Evolutionary conservation across 1,284 basidiomycete genomes (phyloP).

Genomic region (Hymenochaete sp.): DNA sequence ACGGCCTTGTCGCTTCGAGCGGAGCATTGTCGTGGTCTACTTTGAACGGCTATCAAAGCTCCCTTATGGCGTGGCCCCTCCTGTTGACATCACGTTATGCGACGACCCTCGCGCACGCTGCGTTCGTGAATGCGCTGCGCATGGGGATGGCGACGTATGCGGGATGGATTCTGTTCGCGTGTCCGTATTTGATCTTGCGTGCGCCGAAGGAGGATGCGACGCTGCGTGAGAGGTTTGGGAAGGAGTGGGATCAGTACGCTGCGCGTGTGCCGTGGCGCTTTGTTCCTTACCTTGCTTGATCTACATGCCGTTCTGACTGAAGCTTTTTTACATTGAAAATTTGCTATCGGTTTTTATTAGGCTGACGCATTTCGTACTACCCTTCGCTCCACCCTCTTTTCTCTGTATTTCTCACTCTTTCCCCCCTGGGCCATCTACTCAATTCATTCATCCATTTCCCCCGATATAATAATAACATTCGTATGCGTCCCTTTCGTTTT

Average conservation of each 20-base stretch:
- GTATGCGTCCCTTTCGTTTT: too few relatives aligned
- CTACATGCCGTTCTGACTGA: too few relatives aligned
- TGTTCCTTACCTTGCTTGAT: slow-evolving; percentile 15
- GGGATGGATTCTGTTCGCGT: slow-evolving; percentile 10
- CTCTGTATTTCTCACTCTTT: too few relatives aligned
- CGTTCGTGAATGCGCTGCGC: too few relatives aligned
- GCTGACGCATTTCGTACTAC: too few relatives aligned
- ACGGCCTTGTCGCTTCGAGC: slow-evolving; percentile 1
- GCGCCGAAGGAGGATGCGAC: slow-evolving; percentile 17
- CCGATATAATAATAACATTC: too few relatives aligned
- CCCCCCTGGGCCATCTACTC: too few relatives aligned
- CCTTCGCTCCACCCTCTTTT: too few relatives aligned
- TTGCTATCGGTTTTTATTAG: too few relatives aligned
- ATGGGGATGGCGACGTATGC: not conserved
- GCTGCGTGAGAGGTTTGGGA: slow-evolving; percentile 17
- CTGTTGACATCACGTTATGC: slow-evolving; percentile 2
- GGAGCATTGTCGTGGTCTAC: not conserved
- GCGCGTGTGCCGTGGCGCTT: slow-evolving; percentile 17
- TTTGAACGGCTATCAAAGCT: not conserved
- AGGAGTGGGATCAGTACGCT: slow-evolving; percentile 18
- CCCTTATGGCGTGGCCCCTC: not conserved
- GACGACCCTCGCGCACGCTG: too few relatives aligned
- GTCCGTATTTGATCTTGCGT: slow-evolving; percentile 8
- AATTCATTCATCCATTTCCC: too few relatives aligned
- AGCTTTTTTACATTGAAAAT: too few relatives aligned